Evolutionary conservation across 495 filamentous ascomycete species (phyloP).

Genomic region (Pyrenopolyporus hunteri): DNA sequence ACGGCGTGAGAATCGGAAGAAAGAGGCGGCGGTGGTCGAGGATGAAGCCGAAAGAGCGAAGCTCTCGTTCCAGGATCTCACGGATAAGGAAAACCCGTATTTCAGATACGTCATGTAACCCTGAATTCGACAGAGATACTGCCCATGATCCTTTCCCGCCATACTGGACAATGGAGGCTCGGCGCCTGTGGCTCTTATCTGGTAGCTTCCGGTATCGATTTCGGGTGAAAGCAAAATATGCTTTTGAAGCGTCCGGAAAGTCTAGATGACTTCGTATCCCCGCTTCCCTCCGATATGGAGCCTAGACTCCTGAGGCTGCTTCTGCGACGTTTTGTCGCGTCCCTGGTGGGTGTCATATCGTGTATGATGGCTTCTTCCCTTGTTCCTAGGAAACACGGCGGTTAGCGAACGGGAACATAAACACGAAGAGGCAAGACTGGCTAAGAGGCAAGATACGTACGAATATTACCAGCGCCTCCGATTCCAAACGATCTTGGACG

Average conservation of each 20-base stretch:
- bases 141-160: too few species aligned
- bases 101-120: conserved; percentile 66
- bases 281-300: conserved; percentile 12
- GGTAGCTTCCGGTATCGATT: conserved; percentile 12
- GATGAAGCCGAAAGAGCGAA: conserved; percentile 68
- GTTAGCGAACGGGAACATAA: not conserved
- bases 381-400: conserved; percentile 15
- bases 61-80: conserved; percentile 73
- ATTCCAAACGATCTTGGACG: conserved; percentile 42
- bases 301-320: conserved; percentile 20
- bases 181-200: too few species aligned
- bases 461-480: conserved; percentile 43
- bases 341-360: conserved; percentile 5
- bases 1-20: conserved; percentile 60
- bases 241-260: conserved; percentile 20
- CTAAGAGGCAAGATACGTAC: conserved; percentile 33
- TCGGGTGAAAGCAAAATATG: conserved; percentile 11
- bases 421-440: not conserved
- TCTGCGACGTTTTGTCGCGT: conserved; percentile 22
- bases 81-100: conserved; percentile 76
- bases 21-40: conserved; percentile 51
- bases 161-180: too few species aligned
- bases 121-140: not conserved
- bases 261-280: conserved; percentile 20
- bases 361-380: conserved; percentile 23